Percentiles rank a stretch among this genome's conserved stretches.
Conservation (phyloP, 2,329 filamentous ascomycete species). For the Pseudocercospora musae region DNA sequence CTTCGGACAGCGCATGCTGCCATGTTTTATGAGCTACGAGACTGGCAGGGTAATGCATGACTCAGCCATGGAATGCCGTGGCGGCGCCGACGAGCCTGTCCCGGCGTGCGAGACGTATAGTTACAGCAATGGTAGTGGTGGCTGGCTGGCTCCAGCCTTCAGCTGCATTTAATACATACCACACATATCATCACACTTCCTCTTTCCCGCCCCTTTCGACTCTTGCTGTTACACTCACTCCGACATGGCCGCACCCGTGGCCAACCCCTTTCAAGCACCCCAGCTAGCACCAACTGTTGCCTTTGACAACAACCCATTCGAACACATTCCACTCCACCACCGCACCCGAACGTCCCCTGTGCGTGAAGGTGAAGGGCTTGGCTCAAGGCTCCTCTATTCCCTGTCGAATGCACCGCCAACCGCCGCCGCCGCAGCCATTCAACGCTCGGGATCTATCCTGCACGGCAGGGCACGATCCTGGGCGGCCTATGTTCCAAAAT, state of each 20-base stretch:
- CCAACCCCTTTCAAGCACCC: constrained; percentile 14
- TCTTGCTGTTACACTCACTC: constrained; percentile 2
- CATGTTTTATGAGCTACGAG: too few relatives aligned
- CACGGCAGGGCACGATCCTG: constrained; percentile 34
- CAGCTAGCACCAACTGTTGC: constrained; percentile 13
- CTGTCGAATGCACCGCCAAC: constrained; percentile 29
- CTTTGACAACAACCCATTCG: constrained; percentile 15
- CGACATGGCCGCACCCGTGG: constrained; percentile 9
- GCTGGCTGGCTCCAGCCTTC: not conserved
- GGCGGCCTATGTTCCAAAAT: constrained; percentile 30
- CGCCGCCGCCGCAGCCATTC: constrained; percentile 31
- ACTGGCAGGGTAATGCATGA: not conserved
- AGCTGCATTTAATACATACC: not conserved
- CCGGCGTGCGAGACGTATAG: too few relatives aligned
- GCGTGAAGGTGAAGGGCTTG: constrained; percentile 27
- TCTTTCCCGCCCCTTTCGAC: not conserved
- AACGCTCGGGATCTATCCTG: constrained; percentile 28
- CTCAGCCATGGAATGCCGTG: not conserved
- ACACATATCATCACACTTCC: not conserved
- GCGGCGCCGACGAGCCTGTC: not conserved
- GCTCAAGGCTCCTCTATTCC: constrained; percentile 27
- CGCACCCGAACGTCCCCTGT: constrained; percentile 14
- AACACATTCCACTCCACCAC: constrained; percentile 14
- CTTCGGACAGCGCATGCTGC: too few relatives aligned
- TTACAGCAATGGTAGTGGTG: too few relatives aligned